A percentile compares a stretch with the other conserved stretches of the same genome.
Conservation (phyloP, 1,284 basidiomycete species). For the Ceratobasidium sp. region DNA sequence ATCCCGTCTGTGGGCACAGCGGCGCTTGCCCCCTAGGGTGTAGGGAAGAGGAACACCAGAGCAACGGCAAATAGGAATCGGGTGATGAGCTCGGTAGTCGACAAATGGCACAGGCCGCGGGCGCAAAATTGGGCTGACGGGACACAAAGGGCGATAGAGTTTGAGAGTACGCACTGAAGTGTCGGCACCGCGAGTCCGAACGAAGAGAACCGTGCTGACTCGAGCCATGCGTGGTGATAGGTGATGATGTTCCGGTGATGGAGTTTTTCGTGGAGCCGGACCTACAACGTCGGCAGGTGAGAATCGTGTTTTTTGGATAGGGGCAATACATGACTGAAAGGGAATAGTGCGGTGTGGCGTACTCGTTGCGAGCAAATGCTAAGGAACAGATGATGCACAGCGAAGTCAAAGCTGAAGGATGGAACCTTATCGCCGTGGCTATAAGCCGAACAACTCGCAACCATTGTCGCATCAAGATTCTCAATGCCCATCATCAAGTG, state of each 20-base stretch:
- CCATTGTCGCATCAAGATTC: not conserved
- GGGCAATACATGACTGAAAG: conserved; percentile 6
- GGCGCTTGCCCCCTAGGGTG: not conserved
- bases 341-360: conserved; percentile 34
- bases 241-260: conserved; percentile 93
- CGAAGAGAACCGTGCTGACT: conserved; percentile 83
- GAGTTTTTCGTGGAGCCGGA: conserved; percentile 85
- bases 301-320: not conserved
- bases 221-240: conserved; percentile 96
- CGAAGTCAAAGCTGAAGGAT: not conserved
- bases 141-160: conserved; percentile 19
- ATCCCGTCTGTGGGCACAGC: too few relatives aligned
- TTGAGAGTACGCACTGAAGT: conserved; percentile 70
- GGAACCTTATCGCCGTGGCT: conserved; percentile 3
- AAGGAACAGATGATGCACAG: conserved; percentile 22
- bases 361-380: conserved; percentile 6
- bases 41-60: not conserved
- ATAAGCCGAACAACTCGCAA: conserved; percentile 27
- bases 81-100: not conserved
- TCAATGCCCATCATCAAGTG: not conserved
- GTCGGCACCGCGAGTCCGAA: conserved; percentile 89
- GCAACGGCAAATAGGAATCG: not conserved
- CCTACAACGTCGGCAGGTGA: conserved; percentile 58
- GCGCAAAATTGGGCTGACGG: not conserved
- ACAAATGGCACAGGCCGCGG: not conserved